These are phyloP conservation scores for Paraglomus brasilianum DNA, from an alignment of 192 early-diverging fungal genomes.

Conservation along the genomic window DNA sequence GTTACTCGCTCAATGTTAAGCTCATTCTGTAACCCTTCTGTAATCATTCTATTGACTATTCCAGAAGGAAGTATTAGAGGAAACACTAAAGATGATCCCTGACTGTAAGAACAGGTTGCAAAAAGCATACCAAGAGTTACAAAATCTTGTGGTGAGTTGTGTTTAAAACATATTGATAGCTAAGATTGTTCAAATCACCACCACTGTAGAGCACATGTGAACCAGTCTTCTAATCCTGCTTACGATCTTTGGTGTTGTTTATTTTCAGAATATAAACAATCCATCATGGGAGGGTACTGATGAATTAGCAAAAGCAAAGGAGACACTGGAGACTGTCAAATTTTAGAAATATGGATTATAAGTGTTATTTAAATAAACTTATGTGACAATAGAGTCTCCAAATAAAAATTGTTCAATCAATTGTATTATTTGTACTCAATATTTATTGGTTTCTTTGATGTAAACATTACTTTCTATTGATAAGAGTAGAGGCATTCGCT, in stretches of 20 bases:
- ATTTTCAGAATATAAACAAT: constrained; percentile 3
- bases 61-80: constrained; percentile 60
- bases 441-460: too few relatives aligned
- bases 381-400: too few relatives aligned
- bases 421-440: too few relatives aligned
- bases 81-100: constrained; percentile 60
- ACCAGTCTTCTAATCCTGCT: too few relatives aligned
- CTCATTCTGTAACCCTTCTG: background rate
- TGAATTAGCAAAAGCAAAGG: constrained; percentile 17
- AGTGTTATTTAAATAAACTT: too few relatives aligned
- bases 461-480: too few relatives aligned
- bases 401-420: too few relatives aligned
- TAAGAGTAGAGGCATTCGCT: too few relatives aligned
- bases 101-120: constrained; percentile 54
- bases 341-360: too few relatives aligned
- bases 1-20: background rate
- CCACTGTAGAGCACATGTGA: background rate
- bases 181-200: background rate
- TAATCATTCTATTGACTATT: constrained; percentile 5
- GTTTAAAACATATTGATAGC: background rate
- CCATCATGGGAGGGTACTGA: background rate
- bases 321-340: too few relatives aligned
- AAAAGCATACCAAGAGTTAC: constrained; percentile 48
- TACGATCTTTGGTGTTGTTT: too few relatives aligned
- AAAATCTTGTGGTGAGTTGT: constrained; percentile 44